phyloP scores from a whole-genome alignment of 2,329 filamentous ascomycete genomes.

The Shiraia bambusicola region DNA sequence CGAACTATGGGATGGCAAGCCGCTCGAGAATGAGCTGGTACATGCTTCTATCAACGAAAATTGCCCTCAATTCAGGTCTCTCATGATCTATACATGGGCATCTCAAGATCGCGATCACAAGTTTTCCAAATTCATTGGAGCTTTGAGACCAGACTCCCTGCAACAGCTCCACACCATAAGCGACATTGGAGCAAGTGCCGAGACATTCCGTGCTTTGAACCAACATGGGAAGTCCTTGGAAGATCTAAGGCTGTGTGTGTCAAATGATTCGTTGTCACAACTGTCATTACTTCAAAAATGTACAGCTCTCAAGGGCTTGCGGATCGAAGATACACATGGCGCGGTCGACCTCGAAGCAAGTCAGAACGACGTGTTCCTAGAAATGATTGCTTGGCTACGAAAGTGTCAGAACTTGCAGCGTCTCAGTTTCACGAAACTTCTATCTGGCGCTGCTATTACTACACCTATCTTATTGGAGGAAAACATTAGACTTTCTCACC shows the following conservation, averaged over 20 bases:
- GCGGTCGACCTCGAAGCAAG: conserved; percentile 52
- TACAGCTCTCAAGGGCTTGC: conserved; percentile 51
- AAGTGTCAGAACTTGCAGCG: conserved; percentile 55
- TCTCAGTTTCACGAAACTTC: conserved; percentile 54
- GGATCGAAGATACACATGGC: conserved; percentile 51
- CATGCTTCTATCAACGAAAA: conserved; percentile 56
- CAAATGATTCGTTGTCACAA: conserved; percentile 52
- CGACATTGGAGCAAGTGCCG: conserved; percentile 55
- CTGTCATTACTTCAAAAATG: conserved; percentile 53
- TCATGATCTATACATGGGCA: conserved; percentile 60
- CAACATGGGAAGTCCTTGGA: conserved; percentile 58
- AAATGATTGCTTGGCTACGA: conserved; percentile 57
- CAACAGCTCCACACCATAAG: conserved; percentile 61
- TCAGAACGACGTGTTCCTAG: conserved; percentile 55
- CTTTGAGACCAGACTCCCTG: conserved; percentile 59
- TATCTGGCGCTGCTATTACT: conserved; percentile 56
- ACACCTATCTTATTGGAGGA: conserved; percentile 52
- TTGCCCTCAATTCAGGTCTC: conserved; percentile 62
- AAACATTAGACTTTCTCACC: conserved; percentile 49
- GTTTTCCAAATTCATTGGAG: conserved; percentile 60
- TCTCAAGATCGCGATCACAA: conserved; percentile 57
- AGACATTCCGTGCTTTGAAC: conserved; percentile 57
- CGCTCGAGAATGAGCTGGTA: conserved; percentile 57
- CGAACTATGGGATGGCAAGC: conserved; percentile 62
- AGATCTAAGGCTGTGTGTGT: conserved; percentile 55